Conservation (phyloP, 352 stramenopile species). For the Blastocystis sp. region DNA sequence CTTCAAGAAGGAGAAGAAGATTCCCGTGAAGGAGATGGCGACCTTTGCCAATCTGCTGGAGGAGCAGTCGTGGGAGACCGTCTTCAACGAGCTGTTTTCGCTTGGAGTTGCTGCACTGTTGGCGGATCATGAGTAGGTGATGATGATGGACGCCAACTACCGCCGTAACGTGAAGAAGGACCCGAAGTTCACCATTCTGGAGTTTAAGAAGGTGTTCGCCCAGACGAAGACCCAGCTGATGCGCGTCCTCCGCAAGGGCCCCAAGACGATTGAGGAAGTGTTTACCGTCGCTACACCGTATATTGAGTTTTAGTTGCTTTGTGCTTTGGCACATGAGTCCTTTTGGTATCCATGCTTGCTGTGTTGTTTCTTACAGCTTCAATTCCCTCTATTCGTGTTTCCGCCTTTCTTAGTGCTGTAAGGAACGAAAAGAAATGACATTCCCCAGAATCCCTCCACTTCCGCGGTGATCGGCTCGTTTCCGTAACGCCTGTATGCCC, state of each 20-base stretch:
- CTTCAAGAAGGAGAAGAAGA: constrained; percentile 50
- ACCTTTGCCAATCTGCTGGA: constrained; percentile 51
- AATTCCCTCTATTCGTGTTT: constrained; percentile 1
- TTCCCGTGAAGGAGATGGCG: constrained; percentile 12
- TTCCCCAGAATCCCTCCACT: too few relatives aligned
- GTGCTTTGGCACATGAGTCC: not conserved
- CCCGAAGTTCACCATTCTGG: constrained; percentile 54
- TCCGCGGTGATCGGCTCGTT: too few relatives aligned
- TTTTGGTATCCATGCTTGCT: not conserved
- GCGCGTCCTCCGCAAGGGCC: constrained; percentile 2
- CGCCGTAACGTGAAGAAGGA: constrained; percentile 14
- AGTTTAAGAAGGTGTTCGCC: constrained; percentile 51
- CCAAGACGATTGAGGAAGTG: not conserved
- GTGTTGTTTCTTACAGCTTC: not conserved
- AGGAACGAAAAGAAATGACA: not conserved
- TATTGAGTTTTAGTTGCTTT: constrained; percentile 24
- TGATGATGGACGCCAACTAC: constrained; percentile 66
- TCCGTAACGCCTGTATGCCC: too few relatives aligned
- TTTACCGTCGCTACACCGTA: constrained; percentile 13
- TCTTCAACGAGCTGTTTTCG: constrained; percentile 61
- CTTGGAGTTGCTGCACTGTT: not conserved
- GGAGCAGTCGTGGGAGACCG: constrained; percentile 18
- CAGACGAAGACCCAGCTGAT: constrained; percentile 28
- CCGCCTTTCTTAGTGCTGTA: not conserved
- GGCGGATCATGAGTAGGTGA: not conserved